Evolutionary conservation across 305 asterid species (phyloP), one percentile per base, ranked within the genome.

Genomic region (Andrographis paniculata): DNA sequence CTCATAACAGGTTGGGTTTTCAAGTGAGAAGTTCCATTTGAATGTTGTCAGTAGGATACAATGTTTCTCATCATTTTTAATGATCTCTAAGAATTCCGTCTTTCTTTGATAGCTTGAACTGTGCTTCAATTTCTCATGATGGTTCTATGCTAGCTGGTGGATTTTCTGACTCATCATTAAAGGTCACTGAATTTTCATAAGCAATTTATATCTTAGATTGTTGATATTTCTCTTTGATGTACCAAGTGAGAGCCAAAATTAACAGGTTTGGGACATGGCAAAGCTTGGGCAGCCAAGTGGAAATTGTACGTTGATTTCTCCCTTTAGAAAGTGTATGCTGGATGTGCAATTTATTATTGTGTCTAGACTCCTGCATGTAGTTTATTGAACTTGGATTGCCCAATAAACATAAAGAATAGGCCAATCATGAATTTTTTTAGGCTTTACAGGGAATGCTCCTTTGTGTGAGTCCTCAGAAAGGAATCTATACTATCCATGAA

Each of bases 241-340:
- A 58, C 64, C 69, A 66, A 57, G 48, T 42, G n/a, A 56, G 47
- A 56, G 30, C 50, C 60, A 45, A 52, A 35, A 63, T 56, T 63
- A 58, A 47, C 80, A 87, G 97, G 84, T 91, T 30, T 91, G 98
- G 98, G 98, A 91, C 74, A 86, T 91, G 91, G 87, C 95, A 58
- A 86, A 80, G 73, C 87, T 91, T 63, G 98, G 96, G 64, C 95
- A 82, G 54, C 86, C 62, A 61, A 60, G 65, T 69, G 82, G 65
- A 57, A 56, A 62, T 52, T 61, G 96, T 81, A 72, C 72, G 82
- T 71, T 50, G 44, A 44, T 63, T 38, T 35, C 14, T 36, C 40
- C 12, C 41, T 53, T 33, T 13, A 7, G 38, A 9, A 9, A 2
- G 2, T 33, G 8, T 24, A 24, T 24, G 8, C 30, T 24, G 4